These are phyloP conservation scores for Hypomontagnella monticulosa DNA, from an alignment of 495 filamentous ascomycete species.

Conservation along the genomic window DNA sequence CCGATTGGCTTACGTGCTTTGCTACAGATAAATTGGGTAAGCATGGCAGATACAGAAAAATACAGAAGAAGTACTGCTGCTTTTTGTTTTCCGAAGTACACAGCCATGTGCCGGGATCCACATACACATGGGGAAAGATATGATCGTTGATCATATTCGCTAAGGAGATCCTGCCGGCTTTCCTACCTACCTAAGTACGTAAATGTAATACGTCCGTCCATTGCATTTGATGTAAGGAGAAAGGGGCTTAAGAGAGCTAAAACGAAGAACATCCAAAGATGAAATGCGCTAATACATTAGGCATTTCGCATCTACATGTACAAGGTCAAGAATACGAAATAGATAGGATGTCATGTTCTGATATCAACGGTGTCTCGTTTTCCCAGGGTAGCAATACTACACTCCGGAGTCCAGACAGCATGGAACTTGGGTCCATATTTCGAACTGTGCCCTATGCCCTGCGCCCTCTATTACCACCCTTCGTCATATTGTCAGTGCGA, in stretches of 20 bases:
- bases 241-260: no score
- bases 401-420: conserved; percentile 9
- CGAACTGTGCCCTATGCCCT: conserved; percentile 12
- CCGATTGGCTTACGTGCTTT: conserved; percentile 23
- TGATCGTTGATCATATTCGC: conserved; percentile 4
- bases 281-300: no score
- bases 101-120: conserved; percentile 17
- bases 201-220: neutral
- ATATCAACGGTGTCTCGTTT: no score
- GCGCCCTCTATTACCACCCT: neutral
- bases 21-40: conserved; percentile 36
- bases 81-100: neutral
- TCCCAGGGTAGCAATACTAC: neutral
- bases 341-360: no score
- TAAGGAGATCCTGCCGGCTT: conserved; percentile 15
- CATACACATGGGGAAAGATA: conserved; percentile 6
- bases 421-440: neutral
- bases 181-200: neutral
- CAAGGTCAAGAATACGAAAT: neutral
- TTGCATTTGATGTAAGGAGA: neutral
- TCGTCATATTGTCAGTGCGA: conserved; percentile 25
- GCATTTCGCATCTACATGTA: no score
- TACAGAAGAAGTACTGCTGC: neutral
- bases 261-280: no score
- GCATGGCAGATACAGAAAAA: conserved; percentile 20